Evolutionary conservation across 2,329 filamentous ascomycete genomes (phyloP).

Genomic region (Capronia epimyces): DNA sequence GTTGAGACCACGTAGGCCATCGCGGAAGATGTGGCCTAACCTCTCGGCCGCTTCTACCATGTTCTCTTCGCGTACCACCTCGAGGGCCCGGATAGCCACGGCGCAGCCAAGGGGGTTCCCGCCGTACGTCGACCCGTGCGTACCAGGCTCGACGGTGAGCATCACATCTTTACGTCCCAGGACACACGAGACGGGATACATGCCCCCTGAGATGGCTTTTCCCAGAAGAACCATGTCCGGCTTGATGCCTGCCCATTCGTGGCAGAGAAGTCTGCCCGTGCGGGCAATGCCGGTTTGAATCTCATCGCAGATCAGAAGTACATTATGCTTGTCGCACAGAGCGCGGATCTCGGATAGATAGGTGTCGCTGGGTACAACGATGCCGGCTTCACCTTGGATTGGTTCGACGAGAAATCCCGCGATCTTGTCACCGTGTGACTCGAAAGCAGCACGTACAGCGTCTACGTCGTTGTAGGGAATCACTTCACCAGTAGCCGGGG

Average conservation of each 20-base stretch:
- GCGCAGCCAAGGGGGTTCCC: conserved; percentile 94
- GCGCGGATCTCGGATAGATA: conserved; percentile 76
- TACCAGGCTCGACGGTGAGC: conserved; percentile 92
- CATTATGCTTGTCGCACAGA: conserved; percentile 91
- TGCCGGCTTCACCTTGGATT: conserved; percentile 95
- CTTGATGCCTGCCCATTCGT: conserved; percentile 91
- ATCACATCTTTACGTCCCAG: conserved; percentile 84
- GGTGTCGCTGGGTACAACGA: conserved; percentile 85
- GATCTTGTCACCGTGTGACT: conserved; percentile 74
- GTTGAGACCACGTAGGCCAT: conserved; percentile 68
- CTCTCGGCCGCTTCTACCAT: conserved; percentile 76
- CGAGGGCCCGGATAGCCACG: conserved; percentile 88
- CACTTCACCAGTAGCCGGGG: conserved; percentile 67
- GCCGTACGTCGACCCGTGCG: conserved; percentile 96
- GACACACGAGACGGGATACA: conserved; percentile 97
- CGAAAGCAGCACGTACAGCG: conserved; percentile 72
- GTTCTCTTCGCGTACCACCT: conserved; percentile 87
- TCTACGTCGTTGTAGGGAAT: conserved; percentile 83
- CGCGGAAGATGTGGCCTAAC: conserved; percentile 76
- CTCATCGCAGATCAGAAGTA: conserved; percentile 94
- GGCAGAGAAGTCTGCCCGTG: conserved; percentile 88
- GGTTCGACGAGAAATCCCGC: conserved; percentile 93
- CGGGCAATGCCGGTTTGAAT: conserved; percentile 97
- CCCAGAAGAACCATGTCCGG: conserved; percentile 91
- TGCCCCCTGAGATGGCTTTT: conserved; percentile 95